Percentiles rank a stretch among this genome's conserved stretches.
phyloP scores from a whole-genome alignment of 495 filamentous ascomycete genomes.

The Chaetomium tenue region DNA sequence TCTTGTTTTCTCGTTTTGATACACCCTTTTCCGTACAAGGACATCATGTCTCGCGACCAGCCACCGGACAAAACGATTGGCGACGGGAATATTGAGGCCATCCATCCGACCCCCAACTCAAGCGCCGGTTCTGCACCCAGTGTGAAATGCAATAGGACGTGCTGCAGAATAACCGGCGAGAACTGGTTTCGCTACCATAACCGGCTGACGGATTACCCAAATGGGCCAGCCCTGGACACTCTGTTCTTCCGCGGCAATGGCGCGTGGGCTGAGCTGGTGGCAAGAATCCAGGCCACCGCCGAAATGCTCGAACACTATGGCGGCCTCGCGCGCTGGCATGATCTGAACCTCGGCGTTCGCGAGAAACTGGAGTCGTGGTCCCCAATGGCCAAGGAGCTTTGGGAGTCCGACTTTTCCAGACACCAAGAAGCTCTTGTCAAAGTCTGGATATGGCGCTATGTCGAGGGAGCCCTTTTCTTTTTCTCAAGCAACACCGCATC shows the following conservation, averaged over 20 bases:
- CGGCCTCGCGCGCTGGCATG: not conserved
- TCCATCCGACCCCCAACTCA: no score
- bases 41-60: not conserved
- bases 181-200: not conserved
- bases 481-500: not conserved
- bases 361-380: not conserved
- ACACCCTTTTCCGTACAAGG: no score
- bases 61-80: not conserved
- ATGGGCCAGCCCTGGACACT: not conserved
- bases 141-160: not conserved
- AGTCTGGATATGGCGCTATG: conserved; percentile 2
- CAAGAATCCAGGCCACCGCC: not conserved
- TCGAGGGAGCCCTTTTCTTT: not conserved
- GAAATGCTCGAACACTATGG: not conserved
- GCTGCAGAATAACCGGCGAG: not conserved
- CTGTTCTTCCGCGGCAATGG: no score
- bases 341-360: not conserved
- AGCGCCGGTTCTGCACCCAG: no score
- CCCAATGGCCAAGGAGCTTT: not conserved
- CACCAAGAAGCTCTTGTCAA: not conserved
- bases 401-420: not conserved
- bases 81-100: no score
- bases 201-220: not conserved
- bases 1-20: no score
- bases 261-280: not conserved